phyloP scores from a whole-genome alignment of 345 rosid genomes.

The Camelina laxa region DNA sequence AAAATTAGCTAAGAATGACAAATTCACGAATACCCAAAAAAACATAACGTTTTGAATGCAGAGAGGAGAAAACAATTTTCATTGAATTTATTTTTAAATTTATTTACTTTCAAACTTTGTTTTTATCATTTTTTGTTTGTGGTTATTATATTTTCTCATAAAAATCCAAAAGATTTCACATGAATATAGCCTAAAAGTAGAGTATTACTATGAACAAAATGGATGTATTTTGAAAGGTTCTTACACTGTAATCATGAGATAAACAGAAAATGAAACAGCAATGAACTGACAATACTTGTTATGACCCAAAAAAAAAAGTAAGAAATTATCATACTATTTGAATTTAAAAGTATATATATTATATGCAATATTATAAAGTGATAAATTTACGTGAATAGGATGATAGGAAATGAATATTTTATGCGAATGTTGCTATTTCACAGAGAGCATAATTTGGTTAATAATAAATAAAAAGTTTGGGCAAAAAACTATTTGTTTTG shows the following conservation, averaged over 20 bases:
- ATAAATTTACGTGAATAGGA: background rate
- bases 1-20: conserved; percentile 23
- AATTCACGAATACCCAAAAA: conserved; percentile 32
- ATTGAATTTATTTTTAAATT: conserved; percentile 33
- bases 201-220: conserved; percentile 18
- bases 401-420: background rate
- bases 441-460: background rate
- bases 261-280: background rate
- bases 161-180: conserved; percentile 18
- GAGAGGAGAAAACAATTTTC: conserved; percentile 22
- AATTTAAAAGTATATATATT: background rate
- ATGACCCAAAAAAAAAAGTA: background rate
- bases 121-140: background rate
- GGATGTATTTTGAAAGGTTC: background rate
- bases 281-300: conserved; percentile 10
- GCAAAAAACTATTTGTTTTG: background rate
- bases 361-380: background rate
- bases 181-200: conserved; percentile 4
- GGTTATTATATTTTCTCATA: background rate
- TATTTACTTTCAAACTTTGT: background rate
- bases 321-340: background rate
- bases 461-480: background rate
- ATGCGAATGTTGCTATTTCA: background rate
- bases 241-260: conserved; percentile 16
- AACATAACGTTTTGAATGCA: conserved; percentile 20